Conservation (phyloP, 495 filamentous ascomycete genomes). For the Trichoderma gamsii region DNA sequence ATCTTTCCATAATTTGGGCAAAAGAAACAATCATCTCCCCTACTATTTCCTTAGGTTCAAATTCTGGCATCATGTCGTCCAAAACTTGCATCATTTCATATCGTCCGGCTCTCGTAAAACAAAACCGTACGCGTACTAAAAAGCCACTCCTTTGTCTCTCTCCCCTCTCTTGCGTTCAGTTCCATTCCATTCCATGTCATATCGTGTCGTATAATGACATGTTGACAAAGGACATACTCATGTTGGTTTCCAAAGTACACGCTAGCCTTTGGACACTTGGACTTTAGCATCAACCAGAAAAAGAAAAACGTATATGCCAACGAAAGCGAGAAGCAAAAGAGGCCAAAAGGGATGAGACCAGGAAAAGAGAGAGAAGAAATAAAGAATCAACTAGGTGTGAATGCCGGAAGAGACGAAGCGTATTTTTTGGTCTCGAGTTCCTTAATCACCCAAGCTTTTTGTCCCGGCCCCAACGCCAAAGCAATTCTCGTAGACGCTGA, state of each 20-base stretch:
- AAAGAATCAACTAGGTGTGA: background rate
- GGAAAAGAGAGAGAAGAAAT: background rate
- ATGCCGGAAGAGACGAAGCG: background rate
- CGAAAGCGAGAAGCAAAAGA: background rate
- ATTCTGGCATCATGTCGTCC: background rate
- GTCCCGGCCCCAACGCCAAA: conserved; percentile 3
- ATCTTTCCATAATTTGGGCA: background rate
- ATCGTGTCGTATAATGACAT: background rate
- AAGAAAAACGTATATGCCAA: no score
- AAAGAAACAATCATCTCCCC: background rate
- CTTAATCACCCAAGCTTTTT: background rate
- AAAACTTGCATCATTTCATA: background rate
- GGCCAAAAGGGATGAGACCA: background rate
- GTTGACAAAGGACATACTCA: background rate
- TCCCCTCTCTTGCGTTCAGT: background rate
- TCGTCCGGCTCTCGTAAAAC: background rate
- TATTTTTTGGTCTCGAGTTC: background rate
- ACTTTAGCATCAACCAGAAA: background rate
- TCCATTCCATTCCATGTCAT: background rate
- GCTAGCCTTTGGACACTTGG: background rate
- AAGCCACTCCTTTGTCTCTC: background rate
- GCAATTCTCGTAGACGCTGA: background rate
- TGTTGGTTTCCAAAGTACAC: background rate
- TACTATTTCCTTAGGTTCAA: background rate
- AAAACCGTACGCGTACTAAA: background rate